phyloP scores from a whole-genome alignment of 768 basidiomycete genomes.

The Phylloporus sp. region DNA sequence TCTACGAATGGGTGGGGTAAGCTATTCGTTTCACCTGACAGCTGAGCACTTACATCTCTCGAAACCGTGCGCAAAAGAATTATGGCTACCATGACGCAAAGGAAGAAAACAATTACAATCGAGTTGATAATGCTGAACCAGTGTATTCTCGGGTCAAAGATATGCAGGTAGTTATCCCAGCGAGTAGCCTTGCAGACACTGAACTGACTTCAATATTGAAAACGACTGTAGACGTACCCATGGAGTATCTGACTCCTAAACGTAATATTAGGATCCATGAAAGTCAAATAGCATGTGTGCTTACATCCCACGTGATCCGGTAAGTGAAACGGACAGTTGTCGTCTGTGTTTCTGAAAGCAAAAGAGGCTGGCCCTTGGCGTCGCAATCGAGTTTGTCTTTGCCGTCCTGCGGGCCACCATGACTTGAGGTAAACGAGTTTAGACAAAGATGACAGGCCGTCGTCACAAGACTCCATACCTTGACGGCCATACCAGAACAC shows the following conservation, averaged over 20 bases:
- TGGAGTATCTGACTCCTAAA: slow-evolving; percentile 77
- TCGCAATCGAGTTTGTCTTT: slow-evolving; percentile 49
- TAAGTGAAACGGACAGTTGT: slow-evolving; percentile 84
- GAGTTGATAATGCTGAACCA: slow-evolving; percentile 97
- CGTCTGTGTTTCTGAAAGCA: slow-evolving; percentile 54
- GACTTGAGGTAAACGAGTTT: slow-evolving; percentile 36
- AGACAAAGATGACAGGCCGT: neutral
- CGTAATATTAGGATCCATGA: slow-evolving; percentile 1
- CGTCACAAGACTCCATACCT: slow-evolving; percentile 31
- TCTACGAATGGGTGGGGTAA: slow-evolving; percentile 8
- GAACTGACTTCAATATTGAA: neutral
- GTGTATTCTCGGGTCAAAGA: slow-evolving; percentile 91
- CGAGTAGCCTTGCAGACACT: slow-evolving; percentile 67
- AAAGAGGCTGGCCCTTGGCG: slow-evolving; percentile 41
- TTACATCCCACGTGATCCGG: slow-evolving; percentile 79
- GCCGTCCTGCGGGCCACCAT: slow-evolving; percentile 54
- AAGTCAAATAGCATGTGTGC: slow-evolving; percentile 21
- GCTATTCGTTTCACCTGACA: neutral
- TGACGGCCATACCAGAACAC: slow-evolving; percentile 81
- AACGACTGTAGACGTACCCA: slow-evolving; percentile 48
- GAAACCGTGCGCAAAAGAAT: slow-evolving; percentile 82
- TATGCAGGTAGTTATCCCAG: slow-evolving; percentile 95
- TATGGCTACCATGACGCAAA: slow-evolving; percentile 92
- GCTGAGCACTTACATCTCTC: slow-evolving; percentile 61
- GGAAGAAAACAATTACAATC: slow-evolving; percentile 84